These are phyloP conservation scores for Spathaspora sp. DNA, from an alignment of 805 yeast species.

Conservation along the genomic window DNA sequence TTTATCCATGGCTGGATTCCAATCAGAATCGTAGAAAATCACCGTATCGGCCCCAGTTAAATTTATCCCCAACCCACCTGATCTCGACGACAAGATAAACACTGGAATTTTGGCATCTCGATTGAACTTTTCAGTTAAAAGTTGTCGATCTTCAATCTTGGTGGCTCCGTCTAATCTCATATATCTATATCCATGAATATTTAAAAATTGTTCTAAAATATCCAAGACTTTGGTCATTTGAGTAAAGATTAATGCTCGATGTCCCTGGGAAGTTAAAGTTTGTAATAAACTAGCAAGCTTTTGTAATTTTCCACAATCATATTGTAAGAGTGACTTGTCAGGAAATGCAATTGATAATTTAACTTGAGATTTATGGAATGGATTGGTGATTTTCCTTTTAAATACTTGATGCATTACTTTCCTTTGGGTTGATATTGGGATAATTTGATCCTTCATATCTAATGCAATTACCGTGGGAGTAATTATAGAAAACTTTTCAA, in stretches of 20 bases:
- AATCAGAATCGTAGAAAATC: slow-evolving; percentile 95
- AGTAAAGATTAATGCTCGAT: slow-evolving; percentile 91
- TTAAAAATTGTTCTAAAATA: slow-evolving; percentile 86
- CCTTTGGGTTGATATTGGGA: slow-evolving; percentile 39
- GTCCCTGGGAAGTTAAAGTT: slow-evolving; percentile 80
- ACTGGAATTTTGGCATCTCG: slow-evolving; percentile 82
- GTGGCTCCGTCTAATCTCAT: slow-evolving; percentile 97
- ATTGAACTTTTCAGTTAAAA: slow-evolving; percentile 89
- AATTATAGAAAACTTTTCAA: slow-evolving; percentile 78
- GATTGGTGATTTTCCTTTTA: slow-evolving; percentile 42
- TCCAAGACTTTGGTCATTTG: slow-evolving; percentile 98
- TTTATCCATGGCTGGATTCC: slow-evolving; percentile 99
- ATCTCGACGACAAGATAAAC: slow-evolving; percentile 88
- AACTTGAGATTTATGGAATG: slow-evolving; percentile 79
- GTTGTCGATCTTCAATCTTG: slow-evolving; percentile 93
- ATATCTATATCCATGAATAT: slow-evolving; percentile 90
- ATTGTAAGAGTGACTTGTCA: slow-evolving; percentile 85
- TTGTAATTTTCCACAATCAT: slow-evolving; percentile 96
- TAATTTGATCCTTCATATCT: slow-evolving; percentile 55
- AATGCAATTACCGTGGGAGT: slow-evolving; percentile 84
- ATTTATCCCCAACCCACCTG: slow-evolving; percentile 98
- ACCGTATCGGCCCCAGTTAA: slow-evolving; percentile 98
- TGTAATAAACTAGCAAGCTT: slow-evolving; percentile 72
- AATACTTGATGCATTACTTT: slow-evolving; percentile 27
- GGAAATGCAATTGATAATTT: slow-evolving; percentile 93